These are phyloP conservation scores for Alternaria sp. DNA, from an alignment of 2,329 filamentous ascomycete species.

Conservation along the genomic window DNA sequence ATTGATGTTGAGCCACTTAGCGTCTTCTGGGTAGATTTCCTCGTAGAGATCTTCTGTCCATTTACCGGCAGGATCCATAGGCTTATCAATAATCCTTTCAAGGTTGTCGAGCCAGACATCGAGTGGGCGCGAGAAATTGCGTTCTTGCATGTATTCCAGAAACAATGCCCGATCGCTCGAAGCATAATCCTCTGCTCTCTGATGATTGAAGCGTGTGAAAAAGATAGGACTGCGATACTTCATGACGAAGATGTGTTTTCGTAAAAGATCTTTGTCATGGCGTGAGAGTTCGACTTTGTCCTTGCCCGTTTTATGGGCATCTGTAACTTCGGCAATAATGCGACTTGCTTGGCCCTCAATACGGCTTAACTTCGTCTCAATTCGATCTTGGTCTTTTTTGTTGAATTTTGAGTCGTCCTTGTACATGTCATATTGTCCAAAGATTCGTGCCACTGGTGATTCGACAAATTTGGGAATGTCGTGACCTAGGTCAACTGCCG, in stretches of 20 bases:
- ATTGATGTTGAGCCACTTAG: constrained; percentile 39
- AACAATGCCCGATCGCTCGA: constrained; percentile 33
- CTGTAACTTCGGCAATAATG: constrained; percentile 20
- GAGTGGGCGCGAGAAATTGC: constrained; percentile 35
- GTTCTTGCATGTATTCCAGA: constrained; percentile 43
- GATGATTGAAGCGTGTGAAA: constrained; percentile 48
- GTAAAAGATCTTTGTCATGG: constrained; percentile 48
- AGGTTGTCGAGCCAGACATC: constrained; percentile 50
- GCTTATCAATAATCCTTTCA: constrained; percentile 32
- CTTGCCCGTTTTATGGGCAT: constrained; percentile 19
- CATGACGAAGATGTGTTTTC: constrained; percentile 59
- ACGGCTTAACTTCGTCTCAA: not conserved
- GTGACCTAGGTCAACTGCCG: not conserved
- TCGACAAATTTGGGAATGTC: not conserved
- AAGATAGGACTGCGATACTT: constrained; percentile 54
- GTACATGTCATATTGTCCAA: not conserved
- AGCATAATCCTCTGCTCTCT: constrained; percentile 46
- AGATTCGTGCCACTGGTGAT: not conserved
- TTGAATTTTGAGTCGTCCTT: not conserved
- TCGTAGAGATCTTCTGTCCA: constrained; percentile 37
- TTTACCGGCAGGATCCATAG: constrained; percentile 10
- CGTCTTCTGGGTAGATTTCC: constrained; percentile 42
- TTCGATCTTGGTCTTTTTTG: not conserved
- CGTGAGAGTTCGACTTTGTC: constrained; percentile 41
- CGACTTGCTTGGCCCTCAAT: not conserved